These are phyloP conservation scores for Colletotrichum tofieldiae DNA, from an alignment of 2,329 filamentous ascomycete species.

Conservation along the genomic window DNA sequence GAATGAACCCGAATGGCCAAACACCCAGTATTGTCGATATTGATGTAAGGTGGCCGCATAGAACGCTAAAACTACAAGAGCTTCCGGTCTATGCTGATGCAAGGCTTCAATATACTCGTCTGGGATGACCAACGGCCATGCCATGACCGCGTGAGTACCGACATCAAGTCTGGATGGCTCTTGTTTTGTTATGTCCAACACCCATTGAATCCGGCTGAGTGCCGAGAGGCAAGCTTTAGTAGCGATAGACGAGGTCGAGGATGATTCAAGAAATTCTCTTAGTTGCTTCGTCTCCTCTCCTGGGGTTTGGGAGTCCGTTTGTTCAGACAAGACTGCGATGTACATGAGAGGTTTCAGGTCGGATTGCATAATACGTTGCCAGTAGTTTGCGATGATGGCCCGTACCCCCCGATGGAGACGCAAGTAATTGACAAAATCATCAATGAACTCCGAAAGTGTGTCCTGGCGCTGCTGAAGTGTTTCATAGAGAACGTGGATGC, in stretches of 20 bases:
- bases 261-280: neutral
- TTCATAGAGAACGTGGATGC: constrained; percentile 56
- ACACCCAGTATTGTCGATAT: constrained; percentile 52
- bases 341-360: constrained; percentile 46
- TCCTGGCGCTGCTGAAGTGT: constrained; percentile 50
- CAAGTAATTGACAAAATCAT: constrained; percentile 50
- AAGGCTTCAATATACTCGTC: constrained; percentile 55
- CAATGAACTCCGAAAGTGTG: constrained; percentile 50
- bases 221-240: constrained; percentile 37
- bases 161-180: constrained; percentile 11
- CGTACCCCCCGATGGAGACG: constrained; percentile 51
- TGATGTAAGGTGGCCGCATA: constrained; percentile 60
- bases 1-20: constrained; percentile 51
- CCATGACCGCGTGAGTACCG: constrained; percentile 47
- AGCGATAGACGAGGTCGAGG: constrained; percentile 1
- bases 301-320: neutral
- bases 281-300: constrained; percentile 19
- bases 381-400: constrained; percentile 44
- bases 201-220: constrained; percentile 39
- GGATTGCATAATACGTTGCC: constrained; percentile 44
- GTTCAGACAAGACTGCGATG: constrained; percentile 16
- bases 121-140: constrained; percentile 55
- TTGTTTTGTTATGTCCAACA: constrained; percentile 36
- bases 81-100: constrained; percentile 55
- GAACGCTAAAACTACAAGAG: constrained; percentile 56